Evolutionary conservation across 2,329 filamentous ascomycete genomes (phyloP).

Genomic region (Aureobasidium sp.): DNA sequence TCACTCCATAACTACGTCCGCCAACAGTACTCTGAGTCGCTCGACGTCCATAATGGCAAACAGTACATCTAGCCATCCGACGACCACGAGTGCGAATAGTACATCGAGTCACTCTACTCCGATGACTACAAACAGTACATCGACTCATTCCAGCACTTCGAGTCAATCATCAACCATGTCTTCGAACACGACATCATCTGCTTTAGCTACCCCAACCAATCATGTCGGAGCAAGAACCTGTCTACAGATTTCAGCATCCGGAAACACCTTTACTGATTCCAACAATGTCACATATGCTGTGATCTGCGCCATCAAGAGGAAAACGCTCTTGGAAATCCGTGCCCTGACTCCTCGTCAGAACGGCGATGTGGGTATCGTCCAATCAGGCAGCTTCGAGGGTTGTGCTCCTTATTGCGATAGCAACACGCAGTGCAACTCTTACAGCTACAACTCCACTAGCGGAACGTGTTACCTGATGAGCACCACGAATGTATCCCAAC

Average conservation of each 20-base stretch:
- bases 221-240: slow-evolving; percentile 5
- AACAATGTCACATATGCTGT: slow-evolving; percentile 11
- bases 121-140: too few relatives aligned
- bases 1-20: background rate
- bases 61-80: background rate
- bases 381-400: slow-evolving; percentile 12
- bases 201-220: slow-evolving; percentile 2
- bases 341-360: background rate
- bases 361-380: background rate
- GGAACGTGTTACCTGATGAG: background rate
- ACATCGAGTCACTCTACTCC: too few relatives aligned
- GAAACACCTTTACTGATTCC: slow-evolving; percentile 4
- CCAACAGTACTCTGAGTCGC: background rate
- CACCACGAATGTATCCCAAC: background rate
- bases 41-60: background rate
- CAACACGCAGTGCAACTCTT: background rate
- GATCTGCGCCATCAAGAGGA: background rate
- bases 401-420: slow-evolving; percentile 14
- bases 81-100: background rate
- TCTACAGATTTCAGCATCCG: background rate
- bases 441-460: background rate
- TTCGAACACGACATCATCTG: background rate
- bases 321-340: background rate
- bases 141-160: background rate
- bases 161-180: background rate